Percentiles rank a stretch among this genome's conserved stretches.
These are phyloP conservation scores for Talaromyces sp. DNA, from an alignment of 2,329 filamentous ascomycete genomes.

Conservation along the genomic window DNA sequence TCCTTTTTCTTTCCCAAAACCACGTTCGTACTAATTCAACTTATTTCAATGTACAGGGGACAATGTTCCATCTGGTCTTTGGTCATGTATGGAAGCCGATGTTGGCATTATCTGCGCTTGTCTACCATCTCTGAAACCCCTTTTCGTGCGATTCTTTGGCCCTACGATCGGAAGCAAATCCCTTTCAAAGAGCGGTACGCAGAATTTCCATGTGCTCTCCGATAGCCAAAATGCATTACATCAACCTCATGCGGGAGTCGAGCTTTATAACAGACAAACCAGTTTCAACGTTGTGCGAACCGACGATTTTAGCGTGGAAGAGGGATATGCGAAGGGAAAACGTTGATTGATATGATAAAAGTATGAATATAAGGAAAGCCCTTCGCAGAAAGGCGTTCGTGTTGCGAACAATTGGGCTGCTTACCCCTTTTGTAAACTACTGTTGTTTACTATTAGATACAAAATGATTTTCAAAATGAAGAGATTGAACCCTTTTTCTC, in stretches of 20 bases:
- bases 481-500: too few species aligned
- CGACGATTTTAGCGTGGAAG: not conserved
- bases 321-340: constrained; percentile 7
- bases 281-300: not conserved
- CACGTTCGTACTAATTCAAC: not conserved
- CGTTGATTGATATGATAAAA: not conserved
- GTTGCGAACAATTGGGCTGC: too few species aligned
- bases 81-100: constrained; percentile 1
- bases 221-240: not conserved
- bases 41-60: not conserved
- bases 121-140: not conserved
- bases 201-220: not conserved
- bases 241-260: not conserved
- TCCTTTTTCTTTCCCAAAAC: not conserved
- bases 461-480: too few species aligned
- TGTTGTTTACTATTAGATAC: too few species aligned
- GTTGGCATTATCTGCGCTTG: constrained; percentile 1
- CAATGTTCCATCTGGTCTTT: not conserved
- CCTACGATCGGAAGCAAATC: not conserved
- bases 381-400: not conserved
- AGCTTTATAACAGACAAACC: not conserved
- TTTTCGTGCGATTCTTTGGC: not conserved
- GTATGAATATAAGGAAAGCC: not conserved
- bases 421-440: too few species aligned
- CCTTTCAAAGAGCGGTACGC: not conserved